Evolutionary conservation across 2,329 filamentous ascomycete species (phyloP).

Genomic region (Colletotrichum liriopes): DNA sequence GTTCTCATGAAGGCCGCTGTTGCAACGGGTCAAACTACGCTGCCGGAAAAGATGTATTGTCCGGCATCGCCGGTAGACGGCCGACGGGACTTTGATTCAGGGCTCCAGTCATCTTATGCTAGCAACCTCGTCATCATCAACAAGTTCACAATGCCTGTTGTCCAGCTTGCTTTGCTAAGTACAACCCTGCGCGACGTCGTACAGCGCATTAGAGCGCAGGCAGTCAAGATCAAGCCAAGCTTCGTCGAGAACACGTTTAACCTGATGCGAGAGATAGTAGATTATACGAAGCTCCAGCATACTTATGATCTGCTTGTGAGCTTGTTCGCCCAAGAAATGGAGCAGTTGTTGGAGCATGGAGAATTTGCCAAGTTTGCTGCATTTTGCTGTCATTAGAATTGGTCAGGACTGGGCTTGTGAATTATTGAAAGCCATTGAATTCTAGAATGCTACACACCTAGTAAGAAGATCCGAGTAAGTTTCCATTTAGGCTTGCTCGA

Average conservation of each 20-base stretch:
- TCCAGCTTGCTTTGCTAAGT: constrained; percentile 47
- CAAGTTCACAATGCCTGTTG: constrained; percentile 46
- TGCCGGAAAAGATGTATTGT: constrained; percentile 49
- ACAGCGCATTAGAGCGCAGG: constrained; percentile 46
- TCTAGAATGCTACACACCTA: too few relatives aligned
- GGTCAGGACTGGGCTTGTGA: background rate
- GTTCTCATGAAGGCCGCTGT: constrained; percentile 52
- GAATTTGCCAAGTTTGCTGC: constrained; percentile 48
- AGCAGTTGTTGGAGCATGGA: constrained; percentile 47
- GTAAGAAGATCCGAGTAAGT: too few relatives aligned
- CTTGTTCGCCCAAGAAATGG: constrained; percentile 49
- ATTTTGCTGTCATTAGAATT: constrained; percentile 11
- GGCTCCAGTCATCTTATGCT: constrained; percentile 50
- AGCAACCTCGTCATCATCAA: constrained; percentile 50
- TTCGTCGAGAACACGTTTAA: constrained; percentile 51
- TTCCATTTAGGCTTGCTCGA: too few relatives aligned
- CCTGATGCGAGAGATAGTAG: constrained; percentile 47
- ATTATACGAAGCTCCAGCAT: constrained; percentile 46
- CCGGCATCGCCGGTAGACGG: constrained; percentile 54
- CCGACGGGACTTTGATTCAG: constrained; percentile 50
- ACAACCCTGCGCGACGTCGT: constrained; percentile 49
- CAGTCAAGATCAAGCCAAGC: constrained; percentile 46
- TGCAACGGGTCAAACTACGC: constrained; percentile 43
- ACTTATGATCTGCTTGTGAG: constrained; percentile 50
- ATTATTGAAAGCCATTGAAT: too few relatives aligned